Conservation (phyloP, 768 basidiomycete species). For the Crassisporium funariophilum region DNA sequence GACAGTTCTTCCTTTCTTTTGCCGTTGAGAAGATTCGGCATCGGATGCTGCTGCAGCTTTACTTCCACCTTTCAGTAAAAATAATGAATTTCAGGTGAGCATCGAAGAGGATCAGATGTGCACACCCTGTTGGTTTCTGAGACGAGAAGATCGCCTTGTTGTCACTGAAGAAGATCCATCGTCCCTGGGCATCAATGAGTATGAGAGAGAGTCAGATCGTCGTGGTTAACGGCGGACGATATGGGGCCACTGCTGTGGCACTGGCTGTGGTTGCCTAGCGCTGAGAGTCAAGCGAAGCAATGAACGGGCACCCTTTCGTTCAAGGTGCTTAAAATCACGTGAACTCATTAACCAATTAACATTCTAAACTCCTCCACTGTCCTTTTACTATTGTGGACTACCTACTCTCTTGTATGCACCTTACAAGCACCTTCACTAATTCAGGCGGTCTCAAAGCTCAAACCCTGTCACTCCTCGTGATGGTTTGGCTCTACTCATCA, state of each 20-base stretch:
- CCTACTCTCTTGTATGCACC: background rate
- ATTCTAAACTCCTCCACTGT: too few species aligned
- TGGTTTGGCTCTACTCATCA: too few species aligned
- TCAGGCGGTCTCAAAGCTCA: too few species aligned
- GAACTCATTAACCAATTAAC: background rate
- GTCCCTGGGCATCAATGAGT: constrained; percentile 13
- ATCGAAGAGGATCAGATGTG: constrained; percentile 1
- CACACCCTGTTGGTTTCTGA: constrained; percentile 30
- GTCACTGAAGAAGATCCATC: constrained; percentile 10
- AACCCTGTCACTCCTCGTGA: too few species aligned
- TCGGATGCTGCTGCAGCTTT: constrained; percentile 19
- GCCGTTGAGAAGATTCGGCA: constrained; percentile 17
- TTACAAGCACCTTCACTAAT: too few species aligned
- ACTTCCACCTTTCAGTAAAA: constrained; percentile 15
- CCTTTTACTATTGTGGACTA: too few species aligned
- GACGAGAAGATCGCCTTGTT: constrained; percentile 32
- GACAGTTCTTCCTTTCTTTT: constrained; percentile 17
- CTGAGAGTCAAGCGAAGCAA: too few species aligned
- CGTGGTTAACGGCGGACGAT: constrained; percentile 14
- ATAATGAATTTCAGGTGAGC: constrained; percentile 2
- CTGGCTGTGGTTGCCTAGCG: background rate
- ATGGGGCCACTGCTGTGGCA: too few species aligned
- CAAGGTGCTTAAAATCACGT: background rate
- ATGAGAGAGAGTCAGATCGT: background rate
- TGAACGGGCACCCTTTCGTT: background rate